Base-by-base conservation (phyloP, 2,329 filamentous ascomycete species). In the Claviceps sp. region DNA sequence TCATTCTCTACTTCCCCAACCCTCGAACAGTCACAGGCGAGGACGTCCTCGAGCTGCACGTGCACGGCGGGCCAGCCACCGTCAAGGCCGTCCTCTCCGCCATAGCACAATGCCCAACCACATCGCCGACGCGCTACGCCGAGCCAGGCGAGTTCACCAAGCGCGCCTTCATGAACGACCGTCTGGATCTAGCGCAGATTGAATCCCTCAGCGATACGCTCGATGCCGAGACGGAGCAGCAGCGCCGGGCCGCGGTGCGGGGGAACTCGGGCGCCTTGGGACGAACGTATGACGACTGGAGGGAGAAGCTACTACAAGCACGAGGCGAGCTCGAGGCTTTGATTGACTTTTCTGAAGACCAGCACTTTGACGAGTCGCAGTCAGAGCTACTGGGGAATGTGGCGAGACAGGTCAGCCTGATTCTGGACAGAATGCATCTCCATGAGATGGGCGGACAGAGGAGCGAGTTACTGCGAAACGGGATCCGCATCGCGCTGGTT, bases 321-420 rank as follows among this genome's bases (percentile, higher is more conserved):
- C 81, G 93, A 2, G 93, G 89, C 10, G 90, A 97, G 69, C 76
- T 98, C 41, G 93, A 98, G 68, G 93, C 93, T 0, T 70, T 98
- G 58, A 97, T 98, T 56, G 93, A 98, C 68, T 98, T 98, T 65
- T 86, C 88, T 1, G 93, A 98, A 65, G 93, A 97, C 62, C 91
- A 98, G 68, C 87, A 97, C 70, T 95, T 98, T 62, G 90, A 97
- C 59, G 89, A 95, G 67, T 84, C 87, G 2, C 86, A 89, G 0
- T 70, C 75, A 0, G 78, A 86, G 52, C 73, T 97, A 22, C 75
- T 94, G 45, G 65, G 63, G 0, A 88, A 82, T 48, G 87, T 96
- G 34, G 77, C 81, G 1, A 59, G 58, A 0, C 81, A 89, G 61
- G 78, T 95, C 2, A 63, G 66, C 1, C 65, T 62, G 0, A 78